Evolutionary conservation across 2,329 filamentous ascomycete species (phyloP), one percentile per base, ranked within the genome.

Genomic region (Arachnopeziza araneosa): DNA sequence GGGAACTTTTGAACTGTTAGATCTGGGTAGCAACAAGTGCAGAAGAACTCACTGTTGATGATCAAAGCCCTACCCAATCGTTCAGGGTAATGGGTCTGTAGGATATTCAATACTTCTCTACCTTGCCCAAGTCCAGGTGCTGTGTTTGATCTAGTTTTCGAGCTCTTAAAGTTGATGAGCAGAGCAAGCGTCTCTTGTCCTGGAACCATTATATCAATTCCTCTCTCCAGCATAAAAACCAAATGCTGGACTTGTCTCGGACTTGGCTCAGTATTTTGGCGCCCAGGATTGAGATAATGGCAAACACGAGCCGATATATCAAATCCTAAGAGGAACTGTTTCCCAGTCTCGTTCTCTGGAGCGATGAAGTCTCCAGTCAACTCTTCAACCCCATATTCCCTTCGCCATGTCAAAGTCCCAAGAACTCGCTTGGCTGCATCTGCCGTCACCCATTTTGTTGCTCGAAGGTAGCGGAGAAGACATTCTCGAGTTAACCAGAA

Each of bases 81-180:
- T 78, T 99, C 95, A 0, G 95, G 95, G 73, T 98, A 98, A 77
- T 99, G 93, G 66, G 89, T 93, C 77, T 99, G 95, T 63, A 99
- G 80, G 67, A 99, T 96, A 73, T 88, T 82, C 68, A 99, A 78
- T n/a, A 93, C 89, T 77, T 96, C 88, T 67, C 89, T 86, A 6
- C 89, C 91, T 71, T 90, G 88, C 30, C 83, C 83, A 60, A 97
- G 79, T 10, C 85, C 85, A 9, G 93, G 91, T 26, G 81, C 79
- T 19, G 84, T 87, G 70, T 92, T 91, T 69, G 87, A 84, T 58
- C 90, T 85, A 61, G 81, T 84, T 73, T 89, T 89, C 66, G 86
- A 88, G 62, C 87, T 83, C 75, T 91, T 91, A 80, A 96, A 98
- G 77, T 97, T 93, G 75, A 98, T 93, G 67, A 98, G 79, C 59